A percentile compares a stretch with the other conserved stretches of the same genome.
Conservation (phyloP, 352 stramenopile species). For the Phytopythium kandeliae region DNA sequence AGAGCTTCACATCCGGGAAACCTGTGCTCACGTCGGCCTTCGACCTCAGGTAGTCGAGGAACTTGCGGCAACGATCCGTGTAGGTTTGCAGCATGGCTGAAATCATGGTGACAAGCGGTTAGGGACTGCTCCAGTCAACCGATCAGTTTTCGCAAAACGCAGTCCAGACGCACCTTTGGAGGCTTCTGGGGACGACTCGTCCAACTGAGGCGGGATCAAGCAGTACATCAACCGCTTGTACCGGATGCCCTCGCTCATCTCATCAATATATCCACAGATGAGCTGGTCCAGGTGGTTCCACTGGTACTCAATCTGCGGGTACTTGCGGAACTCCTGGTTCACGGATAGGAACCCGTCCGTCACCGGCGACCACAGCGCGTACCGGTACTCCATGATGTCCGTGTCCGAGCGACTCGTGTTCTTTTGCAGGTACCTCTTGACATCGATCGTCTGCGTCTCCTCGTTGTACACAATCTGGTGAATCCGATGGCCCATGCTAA, state of each 20-base stretch:
- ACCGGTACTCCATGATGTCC: conserved; percentile 81
- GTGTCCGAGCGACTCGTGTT: conserved; percentile 54
- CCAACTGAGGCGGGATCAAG: conserved; percentile 47
- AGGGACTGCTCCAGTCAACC: not conserved
- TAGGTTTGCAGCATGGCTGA: conserved; percentile 50
- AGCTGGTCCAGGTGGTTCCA: conserved; percentile 86
- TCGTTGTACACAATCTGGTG: conserved; percentile 87
- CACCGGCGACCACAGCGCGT: conserved; percentile 72
- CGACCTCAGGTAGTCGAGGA: conserved; percentile 57
- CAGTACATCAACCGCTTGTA: conserved; percentile 79
- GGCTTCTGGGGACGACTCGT: conserved; percentile 13
- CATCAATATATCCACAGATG: conserved; percentile 82
- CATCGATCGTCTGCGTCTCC: conserved; percentile 80
- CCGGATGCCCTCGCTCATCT: conserved; percentile 80
- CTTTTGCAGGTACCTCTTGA: conserved; percentile 79
- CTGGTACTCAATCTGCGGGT: conserved; percentile 70
- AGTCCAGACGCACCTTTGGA: not conserved
- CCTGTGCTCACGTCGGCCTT: conserved; percentile 48
- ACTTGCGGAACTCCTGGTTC: conserved; percentile 80
- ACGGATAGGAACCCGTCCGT: conserved; percentile 57
- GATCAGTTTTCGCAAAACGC: not conserved
- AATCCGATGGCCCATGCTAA: conserved; percentile 87
- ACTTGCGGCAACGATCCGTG: conserved; percentile 60
- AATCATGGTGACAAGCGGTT: not conserved
- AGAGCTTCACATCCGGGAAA: conserved; percentile 53